Evolutionary conservation across 1,284 basidiomycete species (phyloP).

Genomic region (Leccinum subrobustum): DNA sequence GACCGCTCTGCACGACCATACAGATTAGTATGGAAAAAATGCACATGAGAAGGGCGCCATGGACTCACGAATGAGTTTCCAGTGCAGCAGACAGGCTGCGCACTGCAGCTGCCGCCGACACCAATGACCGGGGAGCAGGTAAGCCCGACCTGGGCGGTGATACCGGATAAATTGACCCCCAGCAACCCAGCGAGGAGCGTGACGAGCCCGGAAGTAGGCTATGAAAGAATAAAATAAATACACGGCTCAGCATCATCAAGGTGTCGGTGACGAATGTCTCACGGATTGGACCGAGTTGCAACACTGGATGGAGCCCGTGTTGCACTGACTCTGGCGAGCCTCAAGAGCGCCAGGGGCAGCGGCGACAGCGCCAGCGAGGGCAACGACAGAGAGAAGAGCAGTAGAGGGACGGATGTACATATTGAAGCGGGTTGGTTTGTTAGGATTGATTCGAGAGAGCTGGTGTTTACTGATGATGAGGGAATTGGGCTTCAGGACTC

Average conservation of each 20-base stretch:
- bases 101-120: conserved; percentile 5
- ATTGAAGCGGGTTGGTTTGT: neutral
- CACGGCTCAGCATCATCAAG: neutral
- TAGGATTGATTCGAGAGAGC: neutral
- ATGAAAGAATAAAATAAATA: too few species aligned
- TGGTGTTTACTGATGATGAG: neutral
- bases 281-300: neutral
- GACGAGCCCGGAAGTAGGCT: too few species aligned
- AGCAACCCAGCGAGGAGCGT: too few species aligned
- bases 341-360: too few species aligned
- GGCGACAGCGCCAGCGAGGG: conserved; percentile 5
- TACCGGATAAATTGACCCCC: too few species aligned
- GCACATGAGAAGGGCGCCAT: neutral
- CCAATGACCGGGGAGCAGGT: conserved; percentile 13
- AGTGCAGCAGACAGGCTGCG: conserved; percentile 21
- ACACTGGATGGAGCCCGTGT: too few species aligned
- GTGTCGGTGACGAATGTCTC: neutral
- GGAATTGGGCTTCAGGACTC: neutral
- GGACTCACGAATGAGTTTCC: conserved; percentile 17
- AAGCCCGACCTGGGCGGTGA: conserved; percentile 9
- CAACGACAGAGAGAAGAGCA: conserved; percentile 8
- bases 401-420: conserved; percentile 18
- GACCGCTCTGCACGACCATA: neutral
- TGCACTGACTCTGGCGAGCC: too few species aligned
- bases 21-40: neutral